Percentiles rank a stretch among this genome's conserved stretches.
Conservation (phyloP, 164 flowering plant genomes). For the Aristolochia californica region DNA sequence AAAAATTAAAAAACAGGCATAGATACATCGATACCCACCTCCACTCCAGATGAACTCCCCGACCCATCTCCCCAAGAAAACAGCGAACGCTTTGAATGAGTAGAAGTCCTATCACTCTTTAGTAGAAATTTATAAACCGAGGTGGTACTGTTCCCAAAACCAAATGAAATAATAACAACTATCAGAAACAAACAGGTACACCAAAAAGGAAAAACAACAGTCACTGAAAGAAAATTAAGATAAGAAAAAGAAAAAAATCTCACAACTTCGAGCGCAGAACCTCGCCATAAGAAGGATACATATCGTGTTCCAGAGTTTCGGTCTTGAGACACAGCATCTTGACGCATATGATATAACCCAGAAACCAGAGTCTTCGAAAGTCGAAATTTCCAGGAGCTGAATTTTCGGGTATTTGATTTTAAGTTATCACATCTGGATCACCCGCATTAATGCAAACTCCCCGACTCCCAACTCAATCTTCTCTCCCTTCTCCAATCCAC, state of each 20-base stretch:
- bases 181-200: not conserved
- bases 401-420: not conserved
- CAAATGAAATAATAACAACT: not conserved
- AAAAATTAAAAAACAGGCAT: not conserved
- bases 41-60: constrained; percentile 9
- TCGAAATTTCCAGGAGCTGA: not conserved
- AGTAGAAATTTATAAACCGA: constrained; percentile 9
- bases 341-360: not conserved
- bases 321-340: constrained; percentile 22
- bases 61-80: constrained; percentile 13
- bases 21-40: constrained; percentile 2
- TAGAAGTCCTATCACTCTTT: constrained; percentile 5
- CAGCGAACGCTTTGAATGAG: constrained; percentile 8
- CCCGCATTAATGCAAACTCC: too few relatives aligned
- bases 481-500: not conserved
- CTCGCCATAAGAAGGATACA: constrained; percentile 5
- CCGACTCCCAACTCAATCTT: too few relatives aligned
- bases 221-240: not conserved
- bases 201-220: not conserved
- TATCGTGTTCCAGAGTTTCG: constrained; percentile 11
- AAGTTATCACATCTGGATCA: too few relatives aligned
- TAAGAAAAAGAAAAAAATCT: not conserved
- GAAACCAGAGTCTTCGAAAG: not conserved
- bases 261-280: constrained; percentile 13
- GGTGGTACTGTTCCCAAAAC: constrained; percentile 9